Percentiles rank a stretch among this genome's conserved stretches.
These are phyloP conservation scores for Lepiota brunneoincarnata DNA, from an alignment of 768 basidiomycete species.

Conservation along the genomic window DNA sequence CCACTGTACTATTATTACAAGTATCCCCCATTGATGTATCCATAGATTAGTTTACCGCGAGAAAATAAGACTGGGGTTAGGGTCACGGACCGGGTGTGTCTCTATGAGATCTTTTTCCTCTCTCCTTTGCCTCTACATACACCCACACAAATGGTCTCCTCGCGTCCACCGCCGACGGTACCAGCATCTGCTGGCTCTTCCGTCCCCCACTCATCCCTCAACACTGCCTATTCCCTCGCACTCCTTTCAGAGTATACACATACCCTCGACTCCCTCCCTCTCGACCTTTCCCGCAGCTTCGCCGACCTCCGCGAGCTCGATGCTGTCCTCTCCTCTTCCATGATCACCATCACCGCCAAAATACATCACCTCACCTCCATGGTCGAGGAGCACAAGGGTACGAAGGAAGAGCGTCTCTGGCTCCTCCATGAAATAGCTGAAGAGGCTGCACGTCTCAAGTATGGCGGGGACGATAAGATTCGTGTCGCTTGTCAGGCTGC, in stretches of 20 bases:
- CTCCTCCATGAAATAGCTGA: slow-evolving; percentile 92
- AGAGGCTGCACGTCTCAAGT: slow-evolving; percentile 85
- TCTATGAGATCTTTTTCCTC: neutral
- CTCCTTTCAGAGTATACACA: slow-evolving; percentile 86
- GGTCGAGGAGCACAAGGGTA: slow-evolving; percentile 61
- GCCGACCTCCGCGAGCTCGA: slow-evolving; percentile 98
- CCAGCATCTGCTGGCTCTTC: slow-evolving; percentile 21
- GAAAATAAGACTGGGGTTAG: neutral
- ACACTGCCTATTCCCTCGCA: slow-evolving; percentile 59
- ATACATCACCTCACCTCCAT: slow-evolving; percentile 72
- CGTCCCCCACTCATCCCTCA: slow-evolving; percentile 21
- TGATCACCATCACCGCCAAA: slow-evolving; percentile 77
- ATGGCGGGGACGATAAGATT: slow-evolving; percentile 98
- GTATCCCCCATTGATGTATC: neutral
- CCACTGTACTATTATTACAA: neutral
- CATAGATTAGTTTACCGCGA: neutral
- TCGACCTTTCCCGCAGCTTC: slow-evolving; percentile 91
- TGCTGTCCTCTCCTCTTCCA: slow-evolving; percentile 90
- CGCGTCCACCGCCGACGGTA: slow-evolving; percentile 14
- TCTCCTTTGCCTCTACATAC: neutral
- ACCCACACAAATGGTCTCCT: slow-evolving; percentile 10
- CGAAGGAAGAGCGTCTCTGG: slow-evolving; percentile 76
- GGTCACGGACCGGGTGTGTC: neutral
- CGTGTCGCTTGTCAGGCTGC: slow-evolving; percentile 89
- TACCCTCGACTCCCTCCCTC: slow-evolving; percentile 88